phyloP scores from a whole-genome alignment of 768 basidiomycete genomes.

The Royoungia palumana region DNA sequence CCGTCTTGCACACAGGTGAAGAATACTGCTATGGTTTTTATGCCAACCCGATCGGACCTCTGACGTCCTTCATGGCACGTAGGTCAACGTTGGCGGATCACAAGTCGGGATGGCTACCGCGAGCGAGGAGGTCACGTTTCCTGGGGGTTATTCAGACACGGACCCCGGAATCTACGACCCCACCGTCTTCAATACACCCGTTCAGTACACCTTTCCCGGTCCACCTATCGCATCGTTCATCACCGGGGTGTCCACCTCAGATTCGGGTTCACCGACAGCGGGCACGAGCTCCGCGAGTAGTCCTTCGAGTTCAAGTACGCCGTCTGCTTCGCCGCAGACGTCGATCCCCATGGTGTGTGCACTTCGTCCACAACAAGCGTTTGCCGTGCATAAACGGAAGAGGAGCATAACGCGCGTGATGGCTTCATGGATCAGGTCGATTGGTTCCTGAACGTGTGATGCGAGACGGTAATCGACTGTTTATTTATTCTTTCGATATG shows the following conservation, averaged over 20 bases:
- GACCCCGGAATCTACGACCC: constrained; percentile 70
- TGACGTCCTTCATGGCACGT: constrained; percentile 9
- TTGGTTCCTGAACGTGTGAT: constrained; percentile 7
- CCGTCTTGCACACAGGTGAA: constrained; percentile 57
- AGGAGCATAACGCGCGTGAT: constrained; percentile 13
- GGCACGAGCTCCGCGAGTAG: constrained; percentile 1
- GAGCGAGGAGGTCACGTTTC: constrained; percentile 58
- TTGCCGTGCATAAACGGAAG: constrained; percentile 14
- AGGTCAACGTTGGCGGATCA: constrained; percentile 53
- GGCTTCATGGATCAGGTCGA: constrained; percentile 22
- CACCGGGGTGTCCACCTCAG: constrained; percentile 11
- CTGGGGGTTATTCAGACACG: constrained; percentile 67
- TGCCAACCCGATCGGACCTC: background rate
- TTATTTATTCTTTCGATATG: constrained; percentile 1
- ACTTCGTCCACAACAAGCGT: constrained; percentile 19
- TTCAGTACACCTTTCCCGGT: constrained; percentile 49
- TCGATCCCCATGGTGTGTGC: constrained; percentile 9
- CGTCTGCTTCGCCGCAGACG: constrained; percentile 5
- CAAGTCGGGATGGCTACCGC: constrained; percentile 45
- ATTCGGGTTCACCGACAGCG: constrained; percentile 9
- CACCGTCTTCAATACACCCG: constrained; percentile 33
- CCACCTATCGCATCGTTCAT: constrained; percentile 46
- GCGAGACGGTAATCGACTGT: background rate
- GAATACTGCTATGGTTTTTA: background rate
- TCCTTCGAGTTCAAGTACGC: background rate